Evolutionary conservation across 2,329 filamentous ascomycete genomes (phyloP).

Genomic region (Clonostachys rhizophaga): DNA sequence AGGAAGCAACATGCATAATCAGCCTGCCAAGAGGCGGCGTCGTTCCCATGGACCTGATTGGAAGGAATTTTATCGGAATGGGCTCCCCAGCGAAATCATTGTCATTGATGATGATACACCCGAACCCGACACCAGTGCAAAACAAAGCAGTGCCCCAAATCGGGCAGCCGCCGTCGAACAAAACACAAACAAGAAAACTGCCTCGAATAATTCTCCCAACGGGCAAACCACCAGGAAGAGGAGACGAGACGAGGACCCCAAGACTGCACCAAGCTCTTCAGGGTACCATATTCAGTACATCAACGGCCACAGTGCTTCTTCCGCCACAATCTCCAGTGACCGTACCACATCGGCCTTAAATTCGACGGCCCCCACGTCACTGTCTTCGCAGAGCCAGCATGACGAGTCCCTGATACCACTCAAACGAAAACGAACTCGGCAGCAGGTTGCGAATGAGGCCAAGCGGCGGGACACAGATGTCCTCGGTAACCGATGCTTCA

Average conservation of each 20-base stretch:
- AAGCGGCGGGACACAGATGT: slow-evolving; percentile 72
- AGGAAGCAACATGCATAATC: slow-evolving; percentile 5
- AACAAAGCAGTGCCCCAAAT: slow-evolving; percentile 19
- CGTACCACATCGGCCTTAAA: slow-evolving; percentile 76
- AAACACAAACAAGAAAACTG: slow-evolving; percentile 11
- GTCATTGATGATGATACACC: slow-evolving; percentile 76
- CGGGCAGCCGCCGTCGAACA: slow-evolving; percentile 7
- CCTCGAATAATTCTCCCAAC: slow-evolving; percentile 36
- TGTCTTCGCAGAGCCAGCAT: slow-evolving; percentile 57
- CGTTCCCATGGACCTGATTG: slow-evolving; percentile 68
- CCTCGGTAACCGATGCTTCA: slow-evolving; percentile 65
- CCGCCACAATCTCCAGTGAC: slow-evolving; percentile 75
- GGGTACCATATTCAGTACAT: slow-evolving; percentile 71
- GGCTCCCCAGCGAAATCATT: slow-evolving; percentile 78
- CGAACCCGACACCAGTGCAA: slow-evolving; percentile 40
- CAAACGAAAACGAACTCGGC: slow-evolving; percentile 84
- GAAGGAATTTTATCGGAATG: slow-evolving; percentile 78
- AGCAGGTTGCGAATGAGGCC: slow-evolving; percentile 77
- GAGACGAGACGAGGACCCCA: slow-evolving; percentile 53
- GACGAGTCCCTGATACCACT: slow-evolving; percentile 68
- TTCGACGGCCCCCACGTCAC: slow-evolving; percentile 85
- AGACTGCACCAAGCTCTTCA: slow-evolving; percentile 47
- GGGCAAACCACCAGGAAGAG: slow-evolving; percentile 68
- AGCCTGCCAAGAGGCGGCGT: slow-evolving; percentile 42
- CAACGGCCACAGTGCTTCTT: slow-evolving; percentile 66